Conservation (phyloP, 2,329 filamentous ascomycete species). For the Davidsoniella eucalypti region DNA sequence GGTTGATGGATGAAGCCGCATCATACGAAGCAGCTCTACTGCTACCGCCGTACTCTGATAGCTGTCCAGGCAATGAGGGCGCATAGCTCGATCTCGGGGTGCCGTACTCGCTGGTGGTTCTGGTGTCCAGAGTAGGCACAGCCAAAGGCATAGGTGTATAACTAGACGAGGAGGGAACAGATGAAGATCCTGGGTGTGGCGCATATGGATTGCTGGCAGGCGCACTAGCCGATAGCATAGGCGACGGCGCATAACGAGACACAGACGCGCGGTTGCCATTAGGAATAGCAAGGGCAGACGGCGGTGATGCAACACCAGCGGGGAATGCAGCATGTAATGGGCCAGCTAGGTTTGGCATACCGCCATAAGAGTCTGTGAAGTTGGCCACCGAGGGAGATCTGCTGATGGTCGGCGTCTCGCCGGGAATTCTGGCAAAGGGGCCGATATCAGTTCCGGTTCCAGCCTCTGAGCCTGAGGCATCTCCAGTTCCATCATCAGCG, state of each 20-base stretch:
- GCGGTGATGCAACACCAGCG: conserved; percentile 19
- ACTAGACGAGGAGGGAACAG: background rate
- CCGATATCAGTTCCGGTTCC: conserved; percentile 42
- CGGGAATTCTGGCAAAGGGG: conserved; percentile 67
- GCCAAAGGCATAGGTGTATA: conserved; percentile 2
- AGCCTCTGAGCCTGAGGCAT: conserved; percentile 40
- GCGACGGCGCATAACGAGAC: conserved; percentile 34
- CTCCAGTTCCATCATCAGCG: conserved; percentile 61
- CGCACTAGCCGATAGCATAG: conserved; percentile 17
- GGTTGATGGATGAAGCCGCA: background rate
- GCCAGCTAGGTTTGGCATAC: conserved; percentile 9
- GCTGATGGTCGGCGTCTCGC: conserved; percentile 52
- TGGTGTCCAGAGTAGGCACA: conserved; percentile 1
- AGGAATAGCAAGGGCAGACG: conserved; percentile 14
- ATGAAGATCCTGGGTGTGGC: conserved; percentile 13
- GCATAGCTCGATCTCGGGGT: conserved; percentile 6
- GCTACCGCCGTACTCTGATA: conserved; percentile 5
- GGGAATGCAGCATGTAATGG: conserved; percentile 18
- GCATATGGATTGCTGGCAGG: conserved; percentile 18
- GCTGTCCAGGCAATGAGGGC: conserved; percentile 6
- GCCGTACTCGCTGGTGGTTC: conserved; percentile 4
- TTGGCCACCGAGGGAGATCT: conserved; percentile 53
- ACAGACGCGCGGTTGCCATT: conserved; percentile 16
- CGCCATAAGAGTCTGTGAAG: conserved; percentile 58
- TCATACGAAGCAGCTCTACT: conserved; percentile 5